Percentiles rank a stretch among this genome's conserved stretches.
These are phyloP conservation scores for Nematocida ausubeli DNA, from an alignment of 371 early-diverging fungal genomes.

Conservation along the genomic window DNA sequence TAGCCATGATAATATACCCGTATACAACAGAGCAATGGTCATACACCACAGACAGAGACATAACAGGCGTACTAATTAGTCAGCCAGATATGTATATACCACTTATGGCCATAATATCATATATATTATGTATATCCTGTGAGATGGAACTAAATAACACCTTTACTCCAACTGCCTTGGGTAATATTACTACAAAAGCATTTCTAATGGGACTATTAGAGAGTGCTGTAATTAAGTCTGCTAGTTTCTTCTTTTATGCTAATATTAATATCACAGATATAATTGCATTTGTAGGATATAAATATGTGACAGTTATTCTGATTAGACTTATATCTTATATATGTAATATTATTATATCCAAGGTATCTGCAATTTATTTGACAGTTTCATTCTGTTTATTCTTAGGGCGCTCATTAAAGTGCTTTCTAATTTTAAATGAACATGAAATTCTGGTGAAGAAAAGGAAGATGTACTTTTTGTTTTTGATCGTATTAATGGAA, in stretches of 20 bases:
- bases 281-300: slow-evolving; percentile 84
- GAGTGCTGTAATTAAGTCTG: slow-evolving; percentile 75
- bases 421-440: slow-evolving; percentile 40
- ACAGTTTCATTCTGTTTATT: slow-evolving; percentile 62
- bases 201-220: slow-evolving; percentile 76
- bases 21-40: slow-evolving; percentile 73
- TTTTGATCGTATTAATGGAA: slow-evolving; percentile 59
- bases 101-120: slow-evolving; percentile 84
- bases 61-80: slow-evolving; percentile 78
- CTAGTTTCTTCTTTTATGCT: slow-evolving; percentile 78
- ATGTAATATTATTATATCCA: slow-evolving; percentile 19
- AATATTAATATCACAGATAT: slow-evolving; percentile 81
- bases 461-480: slow-evolving; percentile 60
- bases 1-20: slow-evolving; percentile 81
- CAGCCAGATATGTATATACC: slow-evolving; percentile 96
- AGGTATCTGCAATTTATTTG: slow-evolving; percentile 39
- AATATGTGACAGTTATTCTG: slow-evolving; percentile 72
- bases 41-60: slow-evolving; percentile 64
- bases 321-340: slow-evolving; percentile 20
- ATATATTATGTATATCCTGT: slow-evolving; percentile 79
- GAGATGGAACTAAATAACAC: slow-evolving; percentile 71
- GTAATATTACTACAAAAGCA: slow-evolving; percentile 78
- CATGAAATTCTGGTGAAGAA: slow-evolving; percentile 39
- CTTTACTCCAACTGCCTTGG: slow-evolving; percentile 83
- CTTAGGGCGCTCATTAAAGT: slow-evolving; percentile 61